phyloP scores from a whole-genome alignment of 176 grass and related monocot genomes.

The Oryza meyeriana region DNA sequence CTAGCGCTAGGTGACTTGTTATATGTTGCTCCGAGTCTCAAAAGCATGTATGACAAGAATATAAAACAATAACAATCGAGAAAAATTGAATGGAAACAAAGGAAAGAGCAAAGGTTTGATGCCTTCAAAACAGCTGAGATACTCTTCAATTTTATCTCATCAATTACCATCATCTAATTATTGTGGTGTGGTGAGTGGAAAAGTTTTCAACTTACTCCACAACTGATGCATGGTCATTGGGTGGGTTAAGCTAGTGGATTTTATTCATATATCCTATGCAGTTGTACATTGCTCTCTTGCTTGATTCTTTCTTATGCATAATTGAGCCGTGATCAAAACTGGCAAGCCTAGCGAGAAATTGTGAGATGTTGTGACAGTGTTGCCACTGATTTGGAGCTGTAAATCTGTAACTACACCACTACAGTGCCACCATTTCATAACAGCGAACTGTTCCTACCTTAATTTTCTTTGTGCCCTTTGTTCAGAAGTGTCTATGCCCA shows the following conservation, averaged over 20 bases:
- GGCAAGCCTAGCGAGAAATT: neutral
- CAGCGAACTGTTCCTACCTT: neutral
- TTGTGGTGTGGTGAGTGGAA: neutral
- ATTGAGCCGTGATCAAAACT: neutral
- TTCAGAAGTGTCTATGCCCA: neutral
- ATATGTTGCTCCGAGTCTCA: neutral
- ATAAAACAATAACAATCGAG: neutral
- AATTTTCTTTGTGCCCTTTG: neutral
- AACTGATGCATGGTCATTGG: neutral
- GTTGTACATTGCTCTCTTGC: neutral
- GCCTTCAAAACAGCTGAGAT: neutral
- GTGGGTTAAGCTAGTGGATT: neutral
- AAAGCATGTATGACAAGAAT: neutral
- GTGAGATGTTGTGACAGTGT: neutral
- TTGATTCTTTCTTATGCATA: neutral
- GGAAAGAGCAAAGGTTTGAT: neutral
- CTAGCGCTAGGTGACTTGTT: neutral
- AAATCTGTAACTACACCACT: neutral
- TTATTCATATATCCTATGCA: neutral
- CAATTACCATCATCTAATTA: neutral
- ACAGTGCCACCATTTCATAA: neutral
- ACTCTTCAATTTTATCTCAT: neutral
- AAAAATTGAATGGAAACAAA: neutral
- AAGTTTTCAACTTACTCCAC: neutral
- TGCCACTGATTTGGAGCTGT: neutral